Evolutionary conservation across 1,284 basidiomycete species (phyloP).

Genomic region (Sanghuangporus sanghuang): DNA sequence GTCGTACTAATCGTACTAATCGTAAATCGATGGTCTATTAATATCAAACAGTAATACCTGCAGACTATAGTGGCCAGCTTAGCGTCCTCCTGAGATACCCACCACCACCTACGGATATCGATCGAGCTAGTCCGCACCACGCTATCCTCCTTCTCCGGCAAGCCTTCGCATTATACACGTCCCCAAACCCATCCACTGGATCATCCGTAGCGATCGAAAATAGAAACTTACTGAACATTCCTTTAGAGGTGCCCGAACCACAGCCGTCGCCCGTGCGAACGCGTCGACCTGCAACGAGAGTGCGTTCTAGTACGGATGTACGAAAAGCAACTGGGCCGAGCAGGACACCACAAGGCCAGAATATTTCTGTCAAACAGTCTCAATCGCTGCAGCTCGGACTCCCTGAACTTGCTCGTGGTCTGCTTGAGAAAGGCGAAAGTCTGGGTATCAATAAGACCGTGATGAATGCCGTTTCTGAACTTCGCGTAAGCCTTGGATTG

Average conservation of each 20-base stretch:
- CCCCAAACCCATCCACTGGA: constrained; percentile 68
- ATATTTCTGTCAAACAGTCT: constrained; percentile 22
- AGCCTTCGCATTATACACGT: constrained; percentile 72
- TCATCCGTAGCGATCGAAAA: constrained; percentile 78
- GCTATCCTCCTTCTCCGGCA: constrained; percentile 73
- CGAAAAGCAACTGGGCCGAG: constrained; percentile 8
- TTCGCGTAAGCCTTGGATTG: constrained; percentile 43
- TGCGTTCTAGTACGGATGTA: constrained; percentile 20
- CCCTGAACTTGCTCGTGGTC: constrained; percentile 64
- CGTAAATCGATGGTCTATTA: constrained; percentile 13
- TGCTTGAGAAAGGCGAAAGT: constrained; percentile 72
- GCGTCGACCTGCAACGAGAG: constrained; percentile 22
- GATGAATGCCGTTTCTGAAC: constrained; percentile 69
- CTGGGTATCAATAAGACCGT: constrained; percentile 76
- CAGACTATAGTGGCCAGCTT: constrained; percentile 81
- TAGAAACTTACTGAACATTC: constrained; percentile 66
- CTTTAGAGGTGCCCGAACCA: constrained; percentile 56
- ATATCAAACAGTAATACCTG: constrained; percentile 61
- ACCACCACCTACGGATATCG: constrained; percentile 33
- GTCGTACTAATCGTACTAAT: constrained; percentile 1
- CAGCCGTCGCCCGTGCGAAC: constrained; percentile 37
- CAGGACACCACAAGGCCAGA: constrained; percentile 1
- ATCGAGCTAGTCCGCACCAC: constrained; percentile 42
- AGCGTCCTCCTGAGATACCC: constrained; percentile 85
- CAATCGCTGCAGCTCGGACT: constrained; percentile 44